Evolutionary conservation across 2,329 filamentous ascomycete genomes (phyloP).

Genomic region (Fusarium sp.): DNA sequence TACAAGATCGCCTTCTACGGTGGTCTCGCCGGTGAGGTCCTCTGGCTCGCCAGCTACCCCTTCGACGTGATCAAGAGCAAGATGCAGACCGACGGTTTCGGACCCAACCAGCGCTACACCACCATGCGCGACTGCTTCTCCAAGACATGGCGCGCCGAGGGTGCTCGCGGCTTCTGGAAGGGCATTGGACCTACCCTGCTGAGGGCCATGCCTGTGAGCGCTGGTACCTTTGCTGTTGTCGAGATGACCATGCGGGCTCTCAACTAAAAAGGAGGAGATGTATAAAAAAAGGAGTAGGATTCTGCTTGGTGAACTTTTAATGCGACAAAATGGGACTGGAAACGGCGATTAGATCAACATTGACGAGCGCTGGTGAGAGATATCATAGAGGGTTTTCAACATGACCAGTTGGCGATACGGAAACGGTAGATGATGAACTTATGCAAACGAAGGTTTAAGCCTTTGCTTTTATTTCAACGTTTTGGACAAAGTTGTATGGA

Average conservation of each 20-base stretch:
- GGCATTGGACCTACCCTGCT: slow-evolving; percentile 90
- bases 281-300: not conserved
- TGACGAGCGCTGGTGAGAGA: slow-evolving; percentile 11
- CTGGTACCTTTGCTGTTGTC: slow-evolving; percentile 94
- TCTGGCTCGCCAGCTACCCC: slow-evolving; percentile 95
- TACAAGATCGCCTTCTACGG: slow-evolving; percentile 94
- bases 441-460: not conserved
- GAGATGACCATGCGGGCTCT: slow-evolving; percentile 75
- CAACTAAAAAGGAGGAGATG: slow-evolving; percentile 48
- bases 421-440: slow-evolving; percentile 9
- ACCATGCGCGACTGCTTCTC: slow-evolving; percentile 91
- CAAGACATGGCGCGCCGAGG: slow-evolving; percentile 83
- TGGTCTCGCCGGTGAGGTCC: slow-evolving; percentile 89
- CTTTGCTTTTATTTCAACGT: not conserved
- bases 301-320: not conserved
- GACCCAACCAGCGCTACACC: slow-evolving; percentile 75
- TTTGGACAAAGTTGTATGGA: not conserved
- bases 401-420: slow-evolving; percentile 12
- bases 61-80: slow-evolving; percentile 99
- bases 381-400: slow-evolving; percentile 29
- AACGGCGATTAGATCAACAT: slow-evolving; percentile 20
- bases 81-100: slow-evolving; percentile 98
- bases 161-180: slow-evolving; percentile 90
- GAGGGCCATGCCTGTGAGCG: slow-evolving; percentile 96
- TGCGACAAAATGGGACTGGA: slow-evolving; percentile 14